Evolutionary conservation across 228 moss, liverwort and hornwort species (phyloP), one percentile per base, ranked within the genome.

Genomic region (Sphagnum magellanicum): DNA sequence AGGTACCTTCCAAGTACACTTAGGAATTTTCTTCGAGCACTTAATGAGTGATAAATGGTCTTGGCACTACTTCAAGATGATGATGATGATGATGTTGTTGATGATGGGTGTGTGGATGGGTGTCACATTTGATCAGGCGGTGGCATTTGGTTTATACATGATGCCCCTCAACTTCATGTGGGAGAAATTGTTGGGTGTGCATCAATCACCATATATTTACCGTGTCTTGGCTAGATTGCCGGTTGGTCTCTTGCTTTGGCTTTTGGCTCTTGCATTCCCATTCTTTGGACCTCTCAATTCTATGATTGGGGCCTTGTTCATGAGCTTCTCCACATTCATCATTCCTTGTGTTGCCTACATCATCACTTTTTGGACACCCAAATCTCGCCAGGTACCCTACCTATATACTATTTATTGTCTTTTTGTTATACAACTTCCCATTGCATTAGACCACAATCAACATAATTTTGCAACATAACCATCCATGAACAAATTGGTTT

Each of bases 261-360:
- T 90, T 11, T 53, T 90, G 51, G 90, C 92, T 5, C 77, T 93
- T 0, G 68, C 86, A 12, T 72, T 90, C 32, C 92, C 90, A 0
- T 93, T 93, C 58, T 93, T 93, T 0, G 88, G 92, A 6, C 88
- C 88, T 0, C 76, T 90, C 14, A 90, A 93, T 65, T 90, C 90
- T 6, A 71, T 93, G 10, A 79, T 93, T 0, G 90, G 92, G 3
- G 70, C 90, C 10, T 68, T 87, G 1, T 63, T 88, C 58, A 84
- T 90, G 84, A 90, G 90, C 75, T 86, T 93, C 76, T 84, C 82
- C 0, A 84, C 88, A 5, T 88, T 83, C 77, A 88, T 93, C 63
- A 81, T 93, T 51, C 90, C 92, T 4, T 74, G 81, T n/a, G 0
- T 90, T 3, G 81, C 67, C 13, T 88, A 88, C 73, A 73, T 72